These are phyloP conservation scores for Exsudoporus frostii DNA, from an alignment of 768 basidiomycete species.

Conservation along the genomic window DNA sequence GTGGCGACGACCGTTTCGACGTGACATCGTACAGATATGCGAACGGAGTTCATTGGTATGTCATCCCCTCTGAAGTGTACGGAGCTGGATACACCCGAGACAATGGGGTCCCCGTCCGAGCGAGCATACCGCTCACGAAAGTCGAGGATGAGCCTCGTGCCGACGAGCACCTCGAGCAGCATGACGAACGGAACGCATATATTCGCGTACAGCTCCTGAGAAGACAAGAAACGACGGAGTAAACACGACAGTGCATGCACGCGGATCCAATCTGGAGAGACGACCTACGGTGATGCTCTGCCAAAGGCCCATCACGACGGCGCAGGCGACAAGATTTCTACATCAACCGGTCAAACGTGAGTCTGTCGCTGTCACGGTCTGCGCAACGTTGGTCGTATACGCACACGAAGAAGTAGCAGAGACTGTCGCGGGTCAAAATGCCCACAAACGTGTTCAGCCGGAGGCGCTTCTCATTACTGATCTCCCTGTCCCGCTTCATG, in stretches of 20 bases:
- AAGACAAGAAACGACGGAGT: neutral
- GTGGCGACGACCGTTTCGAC: conserved; percentile 15
- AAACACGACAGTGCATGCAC: neutral
- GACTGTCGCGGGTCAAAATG: conserved; percentile 28
- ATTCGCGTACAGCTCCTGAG: conserved; percentile 27
- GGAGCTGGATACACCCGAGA: conserved; percentile 11
- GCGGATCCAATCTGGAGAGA: neutral
- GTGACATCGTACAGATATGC: conserved; percentile 12
- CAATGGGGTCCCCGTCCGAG: conserved; percentile 5
- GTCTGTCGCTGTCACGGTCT: neutral
- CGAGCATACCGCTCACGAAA: conserved; percentile 30
- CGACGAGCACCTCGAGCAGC: conserved; percentile 30
- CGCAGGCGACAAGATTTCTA: conserved; percentile 26
- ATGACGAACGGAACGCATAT: conserved; percentile 31
- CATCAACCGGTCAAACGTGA: neutral
- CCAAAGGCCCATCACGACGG: conserved; percentile 29
- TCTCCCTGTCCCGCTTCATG: neutral
- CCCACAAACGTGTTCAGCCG: conserved; percentile 20
- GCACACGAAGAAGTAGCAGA: conserved; percentile 33
- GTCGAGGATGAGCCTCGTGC: conserved; percentile 30
- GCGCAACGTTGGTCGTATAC: neutral
- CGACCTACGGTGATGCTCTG: conserved; percentile 20
- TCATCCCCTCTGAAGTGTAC: conserved; percentile 14
- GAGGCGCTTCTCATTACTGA: neutral
- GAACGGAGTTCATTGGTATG: neutral